Evolutionary conservation across 768 basidiomycete genomes (phyloP), one percentile per base, ranked within the genome.

Genomic region (Phylloporus sp.): DNA sequence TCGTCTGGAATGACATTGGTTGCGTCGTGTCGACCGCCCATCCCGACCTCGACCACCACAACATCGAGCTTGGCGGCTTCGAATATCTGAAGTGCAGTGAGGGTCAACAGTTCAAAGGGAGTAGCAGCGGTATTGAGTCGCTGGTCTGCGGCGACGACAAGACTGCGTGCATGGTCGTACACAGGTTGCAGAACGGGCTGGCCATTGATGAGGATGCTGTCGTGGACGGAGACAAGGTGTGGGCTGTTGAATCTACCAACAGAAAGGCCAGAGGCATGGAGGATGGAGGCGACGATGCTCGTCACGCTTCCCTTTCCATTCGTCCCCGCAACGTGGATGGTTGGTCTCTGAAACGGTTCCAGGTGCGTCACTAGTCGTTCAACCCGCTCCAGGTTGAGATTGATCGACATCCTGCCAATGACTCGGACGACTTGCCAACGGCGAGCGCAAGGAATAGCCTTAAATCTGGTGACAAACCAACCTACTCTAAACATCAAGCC

Each of bases 241-340:
- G 97, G 97, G 55, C 85, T 90, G 68, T 95, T 98, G 78, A 91
- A 98, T 31, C 88, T 78, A 7, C 92, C 97, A 11, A 89, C 76
- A 20, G 73, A 72, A 47, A 88, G 73, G 0, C 74, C 69, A 6
- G 85, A 76, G 6, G 76, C 69, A 5, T 66, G 63, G 8, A 97
- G 72, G 59, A 91, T 87, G 38, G 91, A 91, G 0, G 90, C 81
- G 11, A 97, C 67, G 31, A 93, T 74, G 6, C 86, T 85, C 1
- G 92, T 85, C 12, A 95, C 91, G 59, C 91, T 95, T 31, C 97
- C 97, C 69, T 98, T 99, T 9, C 95, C 95, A 70, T 99, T 98
- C 0, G 97, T 99, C 0, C 97, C 97, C 8, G 93, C 85, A 51
- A 98, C 79, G 63, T 99, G 97, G 31, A 90, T 75, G 1, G 93